Conservation (phyloP, 768 basidiomycete species). For the Serendipita sp. region DNA sequence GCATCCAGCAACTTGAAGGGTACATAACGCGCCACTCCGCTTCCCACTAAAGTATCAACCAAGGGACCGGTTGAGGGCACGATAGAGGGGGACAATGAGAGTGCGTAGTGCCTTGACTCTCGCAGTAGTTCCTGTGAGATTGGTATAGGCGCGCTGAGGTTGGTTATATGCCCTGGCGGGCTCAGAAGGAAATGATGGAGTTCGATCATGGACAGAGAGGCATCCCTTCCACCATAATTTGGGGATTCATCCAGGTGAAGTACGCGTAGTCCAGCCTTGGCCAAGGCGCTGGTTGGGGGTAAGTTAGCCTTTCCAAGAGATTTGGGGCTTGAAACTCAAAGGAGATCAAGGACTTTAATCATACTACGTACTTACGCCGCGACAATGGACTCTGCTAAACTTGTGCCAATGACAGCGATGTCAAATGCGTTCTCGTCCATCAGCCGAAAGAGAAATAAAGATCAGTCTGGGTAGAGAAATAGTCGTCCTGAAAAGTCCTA, state of each 20-base stretch:
- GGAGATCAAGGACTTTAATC: background rate
- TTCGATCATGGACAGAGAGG: constrained; percentile 69
- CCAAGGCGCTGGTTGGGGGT: constrained; percentile 46
- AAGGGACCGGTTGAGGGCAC: constrained; percentile 65
- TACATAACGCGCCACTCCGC: constrained; percentile 82
- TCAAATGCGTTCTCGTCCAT: constrained; percentile 20
- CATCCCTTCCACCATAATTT: constrained; percentile 75
- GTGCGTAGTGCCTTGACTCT: constrained; percentile 59
- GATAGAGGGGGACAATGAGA: constrained; percentile 71
- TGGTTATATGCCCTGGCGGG: constrained; percentile 33
- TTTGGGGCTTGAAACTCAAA: background rate
- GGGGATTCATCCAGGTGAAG: constrained; percentile 74
- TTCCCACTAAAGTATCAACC: constrained; percentile 61
- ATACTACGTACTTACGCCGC: constrained; percentile 54
- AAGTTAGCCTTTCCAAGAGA: constrained; percentile 8
- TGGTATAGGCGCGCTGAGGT: constrained; percentile 12
- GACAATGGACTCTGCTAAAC: constrained; percentile 61
- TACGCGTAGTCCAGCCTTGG: constrained; percentile 75
- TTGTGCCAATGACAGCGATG: constrained; percentile 26
- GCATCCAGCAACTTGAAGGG: constrained; percentile 70
- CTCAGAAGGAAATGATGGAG: constrained; percentile 23
- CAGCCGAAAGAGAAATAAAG: too few species aligned
- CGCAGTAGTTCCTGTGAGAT: constrained; percentile 23
- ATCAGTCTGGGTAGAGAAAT: too few species aligned
- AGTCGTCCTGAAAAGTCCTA: too few species aligned